Base-by-base conservation (phyloP, 768 basidiomycete species). In the Lepiota brunneoincarnata region DNA sequence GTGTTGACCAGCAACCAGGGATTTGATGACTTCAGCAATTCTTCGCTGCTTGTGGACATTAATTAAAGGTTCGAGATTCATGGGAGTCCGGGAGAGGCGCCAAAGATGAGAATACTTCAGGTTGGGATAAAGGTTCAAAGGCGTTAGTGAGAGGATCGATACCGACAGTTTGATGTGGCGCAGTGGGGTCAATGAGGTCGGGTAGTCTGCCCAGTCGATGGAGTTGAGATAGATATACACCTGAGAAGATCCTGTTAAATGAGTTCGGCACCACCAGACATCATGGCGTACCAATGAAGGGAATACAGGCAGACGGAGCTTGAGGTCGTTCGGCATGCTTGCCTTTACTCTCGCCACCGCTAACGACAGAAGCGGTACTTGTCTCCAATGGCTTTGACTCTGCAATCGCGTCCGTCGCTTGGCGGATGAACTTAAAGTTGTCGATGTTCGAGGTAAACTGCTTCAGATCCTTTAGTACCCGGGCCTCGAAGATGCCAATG, bases 11-110 rank as follows among this genome's bases (percentile, higher is more conserved):
- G 86, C 83, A 6, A 93, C 89, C 51, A 93, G 71, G 6, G 81
- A 78, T 66, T 91, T 91, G 72, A 93, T 89, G 38, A 90, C 85
- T 14, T 79, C 80, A 9, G 91, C 89, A 49, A 91, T 88, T 59
- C 86, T 71, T 34, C 91, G 82, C 64, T 93, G 91, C 69, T 93
- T 93, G 69, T 93, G 89, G 5, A 93, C 86, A 64, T 92, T 93
- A 71, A 93, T 90, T 54, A 93, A 69, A 3, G 91, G 90, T 61
- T 93, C 90, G 24, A 93, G 79, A 57, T 86, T 82, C 75, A 92
- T 89, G n/a, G n/a, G 81, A 79, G 1, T 82, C 64, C 0, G 91
- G 91, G 3, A 93, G 80, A 6, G 86, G 79, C 2, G 83, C 77
- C 5, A 93, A 77, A 11, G 84, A 75, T 0, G 83, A 75, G 67